Evolutionary conservation across 2,329 filamentous ascomycete species (phyloP).

Genomic region (Cladosporium oxysporum): DNA sequence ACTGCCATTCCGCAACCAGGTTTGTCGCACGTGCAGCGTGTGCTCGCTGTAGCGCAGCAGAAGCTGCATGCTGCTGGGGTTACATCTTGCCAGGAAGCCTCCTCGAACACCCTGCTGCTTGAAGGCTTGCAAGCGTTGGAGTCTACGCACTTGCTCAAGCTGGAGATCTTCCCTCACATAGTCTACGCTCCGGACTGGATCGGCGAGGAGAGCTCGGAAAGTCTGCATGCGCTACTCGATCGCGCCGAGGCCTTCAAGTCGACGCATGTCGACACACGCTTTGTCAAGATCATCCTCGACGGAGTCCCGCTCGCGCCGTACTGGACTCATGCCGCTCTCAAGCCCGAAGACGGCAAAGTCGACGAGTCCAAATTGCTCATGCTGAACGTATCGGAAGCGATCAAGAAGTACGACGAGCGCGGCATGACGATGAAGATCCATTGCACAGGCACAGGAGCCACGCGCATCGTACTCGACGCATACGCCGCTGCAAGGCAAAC

Average conservation of each 20-base stretch:
- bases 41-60: constrained; percentile 29
- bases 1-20: constrained; percentile 29
- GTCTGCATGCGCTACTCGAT: constrained; percentile 30
- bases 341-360: constrained; percentile 29
- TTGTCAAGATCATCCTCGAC: constrained; percentile 41
- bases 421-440: constrained; percentile 41
- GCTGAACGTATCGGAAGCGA: constrained; percentile 28
- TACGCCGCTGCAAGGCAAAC: constrained; percentile 32
- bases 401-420: constrained; percentile 35
- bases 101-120: constrained; percentile 33
- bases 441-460: constrained; percentile 36
- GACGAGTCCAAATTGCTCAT: constrained; percentile 31
- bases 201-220: constrained; percentile 28
- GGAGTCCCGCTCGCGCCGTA: constrained; percentile 37
- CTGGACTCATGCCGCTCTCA: constrained; percentile 34
- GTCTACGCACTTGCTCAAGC: constrained; percentile 26
- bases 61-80: constrained; percentile 34
- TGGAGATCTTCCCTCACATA: constrained; percentile 34
- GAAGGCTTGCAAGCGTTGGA: constrained; percentile 35
- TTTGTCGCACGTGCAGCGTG: constrained; percentile 30
- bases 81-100: constrained; percentile 39
- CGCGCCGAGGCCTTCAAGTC: constrained; percentile 31
- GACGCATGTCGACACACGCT: constrained; percentile 35
- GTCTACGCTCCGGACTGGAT: constrained; percentile 31
- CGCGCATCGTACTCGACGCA: constrained; percentile 36